Base-by-base conservation (phyloP, 2,329 filamentous ascomycete genomes). In the Aureobasidium sp. region DNA sequence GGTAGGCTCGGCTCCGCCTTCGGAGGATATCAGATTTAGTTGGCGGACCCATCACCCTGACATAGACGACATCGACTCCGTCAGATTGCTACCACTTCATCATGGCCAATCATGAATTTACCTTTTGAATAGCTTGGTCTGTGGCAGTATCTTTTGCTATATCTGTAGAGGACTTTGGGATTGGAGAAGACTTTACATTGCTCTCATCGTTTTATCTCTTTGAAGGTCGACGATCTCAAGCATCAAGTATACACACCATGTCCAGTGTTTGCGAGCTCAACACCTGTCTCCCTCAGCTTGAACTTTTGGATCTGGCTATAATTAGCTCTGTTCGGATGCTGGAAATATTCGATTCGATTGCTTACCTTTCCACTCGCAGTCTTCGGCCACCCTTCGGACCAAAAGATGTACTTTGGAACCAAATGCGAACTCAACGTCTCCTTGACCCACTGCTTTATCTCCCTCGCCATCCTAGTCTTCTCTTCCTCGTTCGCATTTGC, bases 381-480 rank as follows among this genome's bases (percentile, higher is more conserved):
- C 82, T 96, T 97, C 23, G 93, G 93, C 72, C 90, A 95, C n/a
- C 86, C 84, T 0, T 87, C 81, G 0, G 89, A 80, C 83, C 89
- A 96, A 72, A 96, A 96, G n/a, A 97, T 83, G 71, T 93, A 85
- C 75, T 89, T 94, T 0, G 93, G 93, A 58, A 90, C 90, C 52
- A 87, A 73, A 71, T 97, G 84, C 74, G 93, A 89, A 66, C 84
- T 85, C 65, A 97, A 73, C 55, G 81, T 84, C 62, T 80, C 77
- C 52, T 82, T 77, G 2, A 97, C 91, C 90, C 90, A 97, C 0
- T 76, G 74, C 69, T 84, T 82, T 0, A 96, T 79, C 36, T 84
- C 81, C 0, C 87, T 80, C 53, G 79, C 79, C 1, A 78, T 82
- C 13, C 27, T 9, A 3, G 15, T n/a, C 6, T 48, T 56, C 10